Evolutionary conservation across 2,329 filamentous ascomycete species (phyloP), one percentile per base, ranked within the genome.

Genomic region (Pseudodiploospora longispora): DNA sequence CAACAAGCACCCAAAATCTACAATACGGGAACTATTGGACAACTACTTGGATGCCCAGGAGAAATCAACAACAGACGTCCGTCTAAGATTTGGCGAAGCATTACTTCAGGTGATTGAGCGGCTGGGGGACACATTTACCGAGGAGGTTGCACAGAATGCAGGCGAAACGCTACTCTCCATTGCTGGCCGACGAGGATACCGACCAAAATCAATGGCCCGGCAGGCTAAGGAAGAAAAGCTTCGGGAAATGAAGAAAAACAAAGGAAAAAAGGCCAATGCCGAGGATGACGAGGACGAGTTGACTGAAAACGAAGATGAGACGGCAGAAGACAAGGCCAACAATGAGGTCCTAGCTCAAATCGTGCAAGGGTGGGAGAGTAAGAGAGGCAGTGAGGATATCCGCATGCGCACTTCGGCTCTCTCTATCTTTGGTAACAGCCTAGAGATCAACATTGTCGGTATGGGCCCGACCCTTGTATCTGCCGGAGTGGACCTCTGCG

Each of bases 21-120:
- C 81, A 0, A 66, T 76, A 4, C 71, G 68, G 27, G 82, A 86
- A 52, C 64, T 88, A 0, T 63, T 83, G 0, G 82, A 86, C 27
- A 74, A 78, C 36, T 88, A 87, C 51, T 62, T 84, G 12, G 85
- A 89, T 55, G 57, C 75, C 1, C 66, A 69, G 38, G 82, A 87
- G 57, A 67, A 66, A n/a, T 61, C 66, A 5, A 59, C 67, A 0
- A 74, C 85, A 0, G 83, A 88, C 57, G 71, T 75, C 2, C 75
- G 85, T 2, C 68, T 88, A 0, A 72, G 83, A 6, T 76, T 87
- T 49, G 85, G 83, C 40, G 84, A 89, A 59, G 78, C 80, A 0
- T 61, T 86, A 27, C 55, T 80, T 2, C 78, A 81, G 52, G 75
- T 83, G 0, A 71, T 84, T n/a, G 74, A 85, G 56, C 71, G 72